Evolutionary conservation across 768 basidiomycete genomes (phyloP).

Genomic region (Grammothele lineata): DNA sequence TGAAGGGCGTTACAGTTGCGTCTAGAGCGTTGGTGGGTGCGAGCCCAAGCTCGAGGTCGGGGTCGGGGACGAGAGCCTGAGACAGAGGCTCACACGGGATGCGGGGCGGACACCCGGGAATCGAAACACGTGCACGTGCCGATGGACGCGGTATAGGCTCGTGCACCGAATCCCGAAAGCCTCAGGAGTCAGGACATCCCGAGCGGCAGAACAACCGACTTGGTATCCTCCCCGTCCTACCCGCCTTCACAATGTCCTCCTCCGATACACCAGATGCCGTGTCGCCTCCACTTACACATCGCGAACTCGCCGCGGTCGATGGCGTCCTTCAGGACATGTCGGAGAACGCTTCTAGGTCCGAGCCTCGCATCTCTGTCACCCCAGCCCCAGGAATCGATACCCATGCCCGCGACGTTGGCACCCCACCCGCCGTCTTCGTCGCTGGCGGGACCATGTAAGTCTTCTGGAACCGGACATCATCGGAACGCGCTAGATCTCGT

Average conservation of each 20-base stretch:
- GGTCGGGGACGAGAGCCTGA: no score
- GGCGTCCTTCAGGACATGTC: conserved; percentile 49
- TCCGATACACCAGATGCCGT: conserved; percentile 13
- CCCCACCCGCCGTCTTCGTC: conserved; percentile 54
- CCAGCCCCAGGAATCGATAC: conserved; percentile 15
- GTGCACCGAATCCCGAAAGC: no score
- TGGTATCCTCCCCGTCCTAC: not conserved
- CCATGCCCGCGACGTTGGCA: not conserved
- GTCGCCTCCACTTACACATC: conserved; percentile 28
- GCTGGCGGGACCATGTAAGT: conserved; percentile 71
- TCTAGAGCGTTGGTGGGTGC: no score
- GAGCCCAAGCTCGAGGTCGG: no score
- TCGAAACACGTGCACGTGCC: not conserved
- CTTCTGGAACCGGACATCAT: no score
- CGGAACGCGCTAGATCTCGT: no score
- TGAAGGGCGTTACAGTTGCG: no score
- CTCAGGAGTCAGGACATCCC: no score
- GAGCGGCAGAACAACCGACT: not conserved
- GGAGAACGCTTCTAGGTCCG: conserved; percentile 25
- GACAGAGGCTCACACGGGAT: no score
- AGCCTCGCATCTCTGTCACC: conserved; percentile 17
- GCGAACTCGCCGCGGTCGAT: conserved; percentile 47
- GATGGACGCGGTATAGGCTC: no score
- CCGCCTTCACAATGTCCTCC: conserved; percentile 13
- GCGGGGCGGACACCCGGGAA: no score